Base-by-base conservation (phyloP, 2,329 filamentous ascomycete species). In the Coniochaeta sp. region DNA sequence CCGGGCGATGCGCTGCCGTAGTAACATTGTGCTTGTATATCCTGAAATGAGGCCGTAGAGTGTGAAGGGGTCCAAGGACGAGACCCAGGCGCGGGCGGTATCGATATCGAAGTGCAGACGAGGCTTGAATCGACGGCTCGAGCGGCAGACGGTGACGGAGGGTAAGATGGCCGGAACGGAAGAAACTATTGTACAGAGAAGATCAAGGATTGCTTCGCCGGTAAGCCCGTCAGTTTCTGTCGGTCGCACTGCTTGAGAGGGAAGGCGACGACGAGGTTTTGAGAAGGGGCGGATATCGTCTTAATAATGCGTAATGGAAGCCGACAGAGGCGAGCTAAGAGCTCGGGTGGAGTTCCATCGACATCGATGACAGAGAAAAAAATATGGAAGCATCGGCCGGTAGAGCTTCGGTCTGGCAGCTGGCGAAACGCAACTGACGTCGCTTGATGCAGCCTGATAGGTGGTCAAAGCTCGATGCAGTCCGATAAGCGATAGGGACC, bases 1-100 rank as follows among this genome's bases (percentile, higher is more conserved):
- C 51, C 56, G 52, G 10, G 56, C 49, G 13, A 56, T 38, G 27
- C 53, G 56, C 47, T 57, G 56, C 31, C 56, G 55, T 42, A 57
- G 51, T 33, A 57, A 55, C 56, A 57, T 57, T 38, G 30, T 56
- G 50, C 26, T 26, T 12, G 18, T 26, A 20, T 12, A 22, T 42
- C 13, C 10, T 42, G 7, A 24, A 22, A 2, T 24, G 38, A 3
- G 38, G 18, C n/a, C n/a, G 38, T 18, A 13, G n/a, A 12, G 12
- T 26, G 13, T 22, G 20, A 42, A 10, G 3, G 13, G 20, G 26
- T 26, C 22, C 38, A 22, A 14, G 10, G 13, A 4, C 5, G 3
- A 18, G 38, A 9, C 20, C n/a, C 6, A 26, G 38, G 20, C 20
- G 38, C 38, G 20, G n/a, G 18, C 9, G 38, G 20, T 24, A 24